Conservation (phyloP, 495 filamentous ascomycete species). For the Lindgomyces ingoldianus region DNA sequence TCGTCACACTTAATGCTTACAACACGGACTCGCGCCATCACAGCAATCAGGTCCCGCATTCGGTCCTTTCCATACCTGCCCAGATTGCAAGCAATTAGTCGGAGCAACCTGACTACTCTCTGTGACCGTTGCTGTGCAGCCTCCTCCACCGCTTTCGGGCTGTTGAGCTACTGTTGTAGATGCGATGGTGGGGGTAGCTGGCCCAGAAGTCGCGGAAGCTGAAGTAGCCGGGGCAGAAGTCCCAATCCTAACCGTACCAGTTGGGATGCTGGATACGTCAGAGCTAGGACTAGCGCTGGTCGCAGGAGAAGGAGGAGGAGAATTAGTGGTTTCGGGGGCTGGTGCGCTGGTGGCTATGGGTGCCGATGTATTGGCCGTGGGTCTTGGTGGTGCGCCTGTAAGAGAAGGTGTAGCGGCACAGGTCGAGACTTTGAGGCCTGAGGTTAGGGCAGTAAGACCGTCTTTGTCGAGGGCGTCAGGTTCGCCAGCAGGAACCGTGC, state of each 20-base stretch:
- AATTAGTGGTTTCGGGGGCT: not conserved
- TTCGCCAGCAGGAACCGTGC: constrained; percentile 50
- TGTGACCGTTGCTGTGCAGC: constrained; percentile 8
- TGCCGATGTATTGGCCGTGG: not conserved
- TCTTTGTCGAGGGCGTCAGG: constrained; percentile 49
- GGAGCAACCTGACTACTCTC: not conserved
- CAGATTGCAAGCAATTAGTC: constrained; percentile 7
- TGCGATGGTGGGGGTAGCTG: not conserved
- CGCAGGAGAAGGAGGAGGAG: not conserved
- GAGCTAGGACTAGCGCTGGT: not conserved
- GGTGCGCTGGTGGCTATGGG: not conserved
- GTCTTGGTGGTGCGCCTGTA: not conserved
- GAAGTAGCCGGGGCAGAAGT: not conserved
- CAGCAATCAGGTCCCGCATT: constrained; percentile 3
- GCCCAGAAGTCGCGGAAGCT: not conserved
- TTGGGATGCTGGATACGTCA: not conserved
- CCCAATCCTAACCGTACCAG: not conserved
- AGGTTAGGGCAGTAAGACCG: constrained; percentile 48
- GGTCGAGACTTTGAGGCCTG: constrained; percentile 51
- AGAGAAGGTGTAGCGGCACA: constrained; percentile 51
- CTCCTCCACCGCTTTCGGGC: not conserved
- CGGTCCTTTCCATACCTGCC: constrained; percentile 1
- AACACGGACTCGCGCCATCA: constrained; percentile 7
- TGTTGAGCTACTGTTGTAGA: not conserved
- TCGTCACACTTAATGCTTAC: not conserved